Evolutionary conservation across 768 basidiomycete genomes (phyloP).

Genomic region (Amanita polypyramis): DNA sequence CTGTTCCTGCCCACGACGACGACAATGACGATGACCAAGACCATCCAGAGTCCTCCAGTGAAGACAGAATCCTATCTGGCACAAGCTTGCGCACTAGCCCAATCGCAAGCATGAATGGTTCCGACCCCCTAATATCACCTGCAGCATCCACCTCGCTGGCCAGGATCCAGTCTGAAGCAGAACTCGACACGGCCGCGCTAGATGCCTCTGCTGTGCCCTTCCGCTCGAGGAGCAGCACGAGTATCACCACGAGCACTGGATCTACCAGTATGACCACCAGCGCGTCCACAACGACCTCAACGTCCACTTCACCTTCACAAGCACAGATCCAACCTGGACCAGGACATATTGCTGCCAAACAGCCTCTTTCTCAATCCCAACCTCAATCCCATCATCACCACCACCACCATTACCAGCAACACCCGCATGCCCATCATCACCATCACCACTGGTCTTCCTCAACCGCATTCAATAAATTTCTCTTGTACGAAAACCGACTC

Average conservation of each 20-base stretch:
- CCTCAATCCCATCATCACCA: not conserved
- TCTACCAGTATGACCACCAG: not conserved
- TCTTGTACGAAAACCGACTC: constrained; percentile 85
- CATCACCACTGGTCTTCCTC: constrained; percentile 3
- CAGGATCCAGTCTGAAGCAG: not conserved
- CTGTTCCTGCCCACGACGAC: not conserved
- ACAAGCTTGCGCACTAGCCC: not conserved
- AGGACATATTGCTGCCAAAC: not conserved
- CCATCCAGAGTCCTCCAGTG: too few relatives aligned
- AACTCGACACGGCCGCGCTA: not conserved
- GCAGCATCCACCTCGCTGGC: too few relatives aligned
- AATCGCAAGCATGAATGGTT: not conserved
- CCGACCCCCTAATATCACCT: too few relatives aligned
- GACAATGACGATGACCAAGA: not conserved
- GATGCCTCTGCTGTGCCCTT: too few relatives aligned
- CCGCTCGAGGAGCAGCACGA: not conserved
- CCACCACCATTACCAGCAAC: not conserved
- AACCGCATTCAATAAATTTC: constrained; percentile 68
- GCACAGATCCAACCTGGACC: not conserved
- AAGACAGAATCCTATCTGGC: not conserved
- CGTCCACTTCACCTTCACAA: not conserved
- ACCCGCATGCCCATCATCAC: not conserved
- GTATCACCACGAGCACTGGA: not conserved
- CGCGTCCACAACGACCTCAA: not conserved
- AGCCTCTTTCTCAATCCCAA: not conserved